Conservation (phyloP, 192 early-diverging fungal genomes). For the Helicostylum pulchrum region DNA sequence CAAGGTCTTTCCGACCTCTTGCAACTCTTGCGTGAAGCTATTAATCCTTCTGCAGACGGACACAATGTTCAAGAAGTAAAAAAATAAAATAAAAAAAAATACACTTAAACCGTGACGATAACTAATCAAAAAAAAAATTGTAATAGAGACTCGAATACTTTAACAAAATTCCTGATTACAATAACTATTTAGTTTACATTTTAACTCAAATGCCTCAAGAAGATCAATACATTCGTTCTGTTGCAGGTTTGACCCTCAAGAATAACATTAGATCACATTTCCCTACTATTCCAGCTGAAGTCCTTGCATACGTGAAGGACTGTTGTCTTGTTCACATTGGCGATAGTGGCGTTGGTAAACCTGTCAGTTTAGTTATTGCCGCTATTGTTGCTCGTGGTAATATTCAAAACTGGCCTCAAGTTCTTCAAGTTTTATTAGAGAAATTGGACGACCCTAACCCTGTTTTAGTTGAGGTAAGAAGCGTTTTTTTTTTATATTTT, state of each 20-base stretch:
- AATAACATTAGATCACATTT: slow-evolving; percentile 71
- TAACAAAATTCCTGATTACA: slow-evolving; percentile 85
- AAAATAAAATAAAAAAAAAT: no score
- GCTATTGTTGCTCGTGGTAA: slow-evolving; percentile 73
- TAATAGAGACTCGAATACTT: slow-evolving; percentile 75
- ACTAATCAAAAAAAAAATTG: background rate
- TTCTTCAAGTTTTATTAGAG: slow-evolving; percentile 73
- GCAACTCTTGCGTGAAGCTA: slow-evolving; percentile 72
- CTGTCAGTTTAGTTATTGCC: slow-evolving; percentile 87
- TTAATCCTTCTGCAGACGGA: slow-evolving; percentile 57
- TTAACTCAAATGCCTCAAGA: slow-evolving; percentile 70
- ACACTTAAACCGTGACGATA: background rate
- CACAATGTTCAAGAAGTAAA: slow-evolving; percentile 75
- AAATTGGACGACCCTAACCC: slow-evolving; percentile 70
- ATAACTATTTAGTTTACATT: slow-evolving; percentile 89
- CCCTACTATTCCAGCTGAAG: slow-evolving; percentile 52
- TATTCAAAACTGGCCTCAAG: slow-evolving; percentile 78
- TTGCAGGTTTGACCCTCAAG: slow-evolving; percentile 86
- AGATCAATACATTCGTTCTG: slow-evolving; percentile 71
- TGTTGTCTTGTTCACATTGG: slow-evolving; percentile 47
- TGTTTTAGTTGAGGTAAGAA: slow-evolving; percentile 71
- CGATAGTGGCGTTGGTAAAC: slow-evolving; percentile 75
- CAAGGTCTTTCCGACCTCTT: slow-evolving; percentile 75
- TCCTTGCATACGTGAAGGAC: slow-evolving; percentile 38
- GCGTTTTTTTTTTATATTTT: no score